Conservation (phyloP, 2,329 filamentous ascomycete species). For the Fusarium sp. region DNA sequence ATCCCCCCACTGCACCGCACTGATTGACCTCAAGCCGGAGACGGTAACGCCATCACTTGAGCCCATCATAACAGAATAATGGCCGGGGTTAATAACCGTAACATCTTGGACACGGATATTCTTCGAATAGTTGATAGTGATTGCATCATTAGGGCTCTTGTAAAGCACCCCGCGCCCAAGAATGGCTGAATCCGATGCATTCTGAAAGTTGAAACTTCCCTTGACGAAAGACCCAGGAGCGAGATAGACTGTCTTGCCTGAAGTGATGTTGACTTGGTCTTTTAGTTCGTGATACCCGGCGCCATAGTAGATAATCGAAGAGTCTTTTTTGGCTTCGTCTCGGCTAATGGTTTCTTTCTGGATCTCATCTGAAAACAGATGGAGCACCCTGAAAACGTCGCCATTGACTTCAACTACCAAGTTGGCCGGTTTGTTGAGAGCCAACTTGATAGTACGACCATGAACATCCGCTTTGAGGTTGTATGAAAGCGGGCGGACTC, state of each 20-base stretch:
- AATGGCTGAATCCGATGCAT: not conserved
- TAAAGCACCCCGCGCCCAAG: not conserved
- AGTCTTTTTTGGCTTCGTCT: not conserved
- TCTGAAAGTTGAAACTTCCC: not conserved
- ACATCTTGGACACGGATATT: not conserved
- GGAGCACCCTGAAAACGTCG: not conserved
- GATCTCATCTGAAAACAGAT: slow-evolving; percentile 1
- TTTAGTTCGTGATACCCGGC: not conserved
- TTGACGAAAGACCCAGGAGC: not conserved
- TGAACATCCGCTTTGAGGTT: not conserved
- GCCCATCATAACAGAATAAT: not conserved
- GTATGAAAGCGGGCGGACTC: not conserved
- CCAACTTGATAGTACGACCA: not conserved
- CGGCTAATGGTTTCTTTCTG: not conserved
- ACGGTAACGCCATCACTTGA: not conserved
- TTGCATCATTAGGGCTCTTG: not conserved
- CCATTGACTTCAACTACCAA: not conserved
- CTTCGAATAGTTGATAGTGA: not conserved
- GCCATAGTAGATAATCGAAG: not conserved
- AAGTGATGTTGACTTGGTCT: not conserved
- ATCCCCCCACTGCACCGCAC: slow-evolving; percentile 3
- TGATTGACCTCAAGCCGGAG: not conserved
- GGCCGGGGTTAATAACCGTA: not conserved
- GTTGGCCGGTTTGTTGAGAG: not conserved
- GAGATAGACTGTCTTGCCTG: not conserved